A percentile compares a stretch with the other conserved stretches of the same genome.
Conservation (phyloP, 148 eudicot genomes). For the Vaccinium darrowii region DNA sequence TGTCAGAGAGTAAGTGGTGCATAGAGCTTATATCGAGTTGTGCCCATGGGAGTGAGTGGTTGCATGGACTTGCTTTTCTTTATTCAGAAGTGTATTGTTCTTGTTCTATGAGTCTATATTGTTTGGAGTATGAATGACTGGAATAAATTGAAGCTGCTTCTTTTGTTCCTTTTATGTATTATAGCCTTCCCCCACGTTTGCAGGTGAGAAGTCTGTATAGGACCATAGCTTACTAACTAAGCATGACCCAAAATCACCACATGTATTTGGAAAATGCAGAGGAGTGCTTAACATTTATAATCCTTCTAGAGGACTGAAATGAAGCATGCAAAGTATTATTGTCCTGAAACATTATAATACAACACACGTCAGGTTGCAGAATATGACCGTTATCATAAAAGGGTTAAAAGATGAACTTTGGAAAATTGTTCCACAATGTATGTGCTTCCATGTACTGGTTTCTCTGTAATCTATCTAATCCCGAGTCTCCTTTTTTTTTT, state of each 20-base stretch:
- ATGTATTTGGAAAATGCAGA: background rate
- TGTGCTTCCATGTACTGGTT: constrained; percentile 1
- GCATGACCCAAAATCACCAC: background rate
- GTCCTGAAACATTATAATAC: background rate
- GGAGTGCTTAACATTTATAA: background rate
- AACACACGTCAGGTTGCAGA: background rate
- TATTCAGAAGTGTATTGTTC: background rate
- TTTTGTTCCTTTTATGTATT: background rate
- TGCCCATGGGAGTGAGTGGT: background rate
- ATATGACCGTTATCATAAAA: background rate
- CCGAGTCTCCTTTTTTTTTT: background rate
- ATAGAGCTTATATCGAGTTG: background rate
- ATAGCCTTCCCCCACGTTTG: too few relatives aligned
- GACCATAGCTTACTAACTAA: background rate
- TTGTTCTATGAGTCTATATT: background rate
- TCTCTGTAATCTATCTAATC: background rate
- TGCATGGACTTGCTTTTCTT: constrained; percentile 5
- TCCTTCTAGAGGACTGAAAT: background rate
- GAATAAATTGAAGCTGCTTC: background rate
- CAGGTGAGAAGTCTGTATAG: background rate
- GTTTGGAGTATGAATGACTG: background rate
- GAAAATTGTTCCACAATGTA: too few relatives aligned
- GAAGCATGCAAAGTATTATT: background rate
- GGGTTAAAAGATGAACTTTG: background rate
- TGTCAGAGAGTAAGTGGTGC: background rate